phyloP scores from a whole-genome alignment of 2,329 filamentous ascomycete species.

The Sodiomyces alkalinus region DNA sequence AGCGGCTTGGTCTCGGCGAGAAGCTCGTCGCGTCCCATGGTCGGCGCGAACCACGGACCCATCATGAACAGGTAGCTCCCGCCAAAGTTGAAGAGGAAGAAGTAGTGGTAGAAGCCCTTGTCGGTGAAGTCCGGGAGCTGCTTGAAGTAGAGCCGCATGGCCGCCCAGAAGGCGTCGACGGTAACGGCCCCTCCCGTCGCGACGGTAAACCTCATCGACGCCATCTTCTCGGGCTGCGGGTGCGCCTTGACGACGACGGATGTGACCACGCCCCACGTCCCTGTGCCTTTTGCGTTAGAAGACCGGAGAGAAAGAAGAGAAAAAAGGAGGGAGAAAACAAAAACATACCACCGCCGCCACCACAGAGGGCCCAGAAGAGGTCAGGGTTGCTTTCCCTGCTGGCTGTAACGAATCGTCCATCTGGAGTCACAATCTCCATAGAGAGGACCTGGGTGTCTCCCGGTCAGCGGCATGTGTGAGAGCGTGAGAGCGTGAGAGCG shows the following conservation, averaged over 20 bases:
- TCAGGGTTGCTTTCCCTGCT: constrained; percentile 25
- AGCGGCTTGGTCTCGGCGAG: constrained; percentile 18
- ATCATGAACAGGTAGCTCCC: constrained; percentile 6
- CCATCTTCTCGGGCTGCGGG: constrained; percentile 16
- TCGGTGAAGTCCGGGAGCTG: too few species aligned
- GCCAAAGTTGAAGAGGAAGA: constrained; percentile 16
- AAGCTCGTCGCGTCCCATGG: constrained; percentile 17
- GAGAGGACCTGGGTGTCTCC: constrained; percentile 32
- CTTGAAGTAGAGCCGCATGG: constrained; percentile 29
- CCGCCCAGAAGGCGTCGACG: constrained; percentile 31
- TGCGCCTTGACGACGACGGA: constrained; percentile 38
- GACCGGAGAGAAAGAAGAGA: too few species aligned
- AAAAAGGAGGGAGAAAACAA: too few species aligned
- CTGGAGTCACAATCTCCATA: constrained; percentile 30
- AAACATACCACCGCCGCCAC: constrained; percentile 24
- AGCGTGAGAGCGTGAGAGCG: too few species aligned
- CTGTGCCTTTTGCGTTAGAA: too few species aligned
- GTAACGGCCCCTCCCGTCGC: constrained; percentile 17
- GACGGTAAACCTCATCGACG: constrained; percentile 11
- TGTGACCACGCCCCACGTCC: constrained; percentile 38
- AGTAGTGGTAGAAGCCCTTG: constrained; percentile 22
- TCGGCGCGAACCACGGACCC: constrained; percentile 14
- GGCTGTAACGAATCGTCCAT: constrained; percentile 26
- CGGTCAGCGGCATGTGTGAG: too few species aligned
- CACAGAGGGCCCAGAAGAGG: constrained; percentile 33